Evolutionary conservation across 1,284 basidiomycete species (phyloP).

Genomic region (Rhodotorula sp.): DNA sequence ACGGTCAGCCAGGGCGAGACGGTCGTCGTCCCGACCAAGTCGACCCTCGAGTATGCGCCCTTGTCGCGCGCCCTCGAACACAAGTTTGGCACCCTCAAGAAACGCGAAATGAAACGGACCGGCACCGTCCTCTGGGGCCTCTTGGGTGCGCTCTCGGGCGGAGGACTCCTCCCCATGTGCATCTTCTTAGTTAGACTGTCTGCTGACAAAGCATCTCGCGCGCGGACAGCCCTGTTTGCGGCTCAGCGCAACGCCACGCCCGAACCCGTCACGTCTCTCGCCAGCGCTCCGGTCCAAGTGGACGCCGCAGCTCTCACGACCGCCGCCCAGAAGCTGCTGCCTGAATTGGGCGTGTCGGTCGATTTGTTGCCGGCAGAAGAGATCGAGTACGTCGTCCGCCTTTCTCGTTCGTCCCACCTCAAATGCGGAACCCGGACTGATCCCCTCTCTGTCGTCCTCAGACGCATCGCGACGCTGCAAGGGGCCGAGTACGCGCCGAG

Average conservation of each 20-base stretch:
- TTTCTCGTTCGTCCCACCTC: no score
- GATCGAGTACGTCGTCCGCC: constrained; percentile 12
- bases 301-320: neutral
- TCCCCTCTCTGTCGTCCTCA: neutral
- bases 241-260: constrained; percentile 9
- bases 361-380: neutral
- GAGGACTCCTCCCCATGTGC: neutral
- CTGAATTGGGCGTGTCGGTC: neutral
- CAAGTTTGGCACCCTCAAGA: constrained; percentile 66
- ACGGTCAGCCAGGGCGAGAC: constrained; percentile 56
- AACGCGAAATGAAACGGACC: constrained; percentile 71
- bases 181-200: neutral
- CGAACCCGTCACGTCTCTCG: neutral
- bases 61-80: constrained; percentile 56
- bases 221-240: constrained; percentile 24
- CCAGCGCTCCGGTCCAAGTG: neutral
- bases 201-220: neutral
- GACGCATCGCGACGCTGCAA: constrained; percentile 23
- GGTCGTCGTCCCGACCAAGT: constrained; percentile 58
- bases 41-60: constrained; percentile 64
- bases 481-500: constrained; percentile 84
- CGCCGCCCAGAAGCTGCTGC: constrained; percentile 1
- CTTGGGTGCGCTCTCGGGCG: constrained; percentile 58
- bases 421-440: no score
- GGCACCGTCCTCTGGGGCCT: constrained; percentile 64